These are phyloP conservation scores for Sclerotinia nivalis DNA, from an alignment of 2,329 filamentous ascomycete genomes.

Conservation along the genomic window DNA sequence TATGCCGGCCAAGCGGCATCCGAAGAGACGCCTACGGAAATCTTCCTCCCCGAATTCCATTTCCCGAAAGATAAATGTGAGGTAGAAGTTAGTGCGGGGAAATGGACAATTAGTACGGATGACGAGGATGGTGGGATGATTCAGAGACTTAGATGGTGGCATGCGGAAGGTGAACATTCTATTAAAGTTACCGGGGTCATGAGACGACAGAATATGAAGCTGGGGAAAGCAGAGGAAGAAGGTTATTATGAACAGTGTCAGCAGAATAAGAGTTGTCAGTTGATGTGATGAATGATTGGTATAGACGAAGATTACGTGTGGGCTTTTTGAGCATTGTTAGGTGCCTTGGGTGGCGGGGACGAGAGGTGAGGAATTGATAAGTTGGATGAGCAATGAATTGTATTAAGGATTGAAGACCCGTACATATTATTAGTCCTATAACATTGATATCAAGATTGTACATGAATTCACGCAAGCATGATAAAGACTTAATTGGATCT, in stretches of 20 bases:
- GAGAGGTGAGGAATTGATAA: background rate
- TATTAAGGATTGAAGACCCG: background rate
- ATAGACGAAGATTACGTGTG: background rate
- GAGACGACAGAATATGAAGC: constrained; percentile 58
- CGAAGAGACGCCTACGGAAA: constrained; percentile 70
- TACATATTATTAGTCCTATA: constrained; percentile 1
- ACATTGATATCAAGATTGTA: no score
- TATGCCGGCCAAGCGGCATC: constrained; percentile 58
- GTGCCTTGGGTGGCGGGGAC: background rate
- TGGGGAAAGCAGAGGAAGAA: constrained; percentile 60
- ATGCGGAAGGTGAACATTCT: constrained; percentile 78
- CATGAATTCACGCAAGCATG: background rate
- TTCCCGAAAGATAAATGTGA: constrained; percentile 74
- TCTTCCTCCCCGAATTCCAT: constrained; percentile 90
- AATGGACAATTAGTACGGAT: constrained; percentile 80
- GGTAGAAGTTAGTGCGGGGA: constrained; percentile 79
- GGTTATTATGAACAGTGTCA: constrained; percentile 75
- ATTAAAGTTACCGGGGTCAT: constrained; percentile 75
- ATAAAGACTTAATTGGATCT: background rate
- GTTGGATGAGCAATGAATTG: background rate
- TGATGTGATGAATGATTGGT: constrained; percentile 47
- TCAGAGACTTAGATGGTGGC: constrained; percentile 90
- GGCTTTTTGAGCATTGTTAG: background rate
- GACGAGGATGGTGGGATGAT: constrained; percentile 68
- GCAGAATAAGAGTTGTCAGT: constrained; percentile 46